Percentiles rank a stretch among this genome's conserved stretches.
Evolutionary conservation across 192 early-diverging fungal species (phyloP).

Genomic region (Piromyces sp.): DNA sequence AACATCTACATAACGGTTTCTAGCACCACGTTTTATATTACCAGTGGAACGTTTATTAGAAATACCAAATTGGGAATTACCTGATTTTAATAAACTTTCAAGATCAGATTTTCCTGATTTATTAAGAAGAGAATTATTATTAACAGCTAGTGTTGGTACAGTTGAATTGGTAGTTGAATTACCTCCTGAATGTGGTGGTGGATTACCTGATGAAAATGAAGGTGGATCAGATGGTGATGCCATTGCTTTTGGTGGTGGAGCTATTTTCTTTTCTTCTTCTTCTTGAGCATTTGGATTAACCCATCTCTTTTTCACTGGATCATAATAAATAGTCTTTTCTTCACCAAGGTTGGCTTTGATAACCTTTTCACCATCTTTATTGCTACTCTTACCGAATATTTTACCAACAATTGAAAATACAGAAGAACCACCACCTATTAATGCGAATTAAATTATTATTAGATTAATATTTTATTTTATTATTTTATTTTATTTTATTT

Average conservation of each 20-base stretch:
- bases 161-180: background rate
- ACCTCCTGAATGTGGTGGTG: background rate
- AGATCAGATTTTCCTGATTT: background rate
- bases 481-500: no score
- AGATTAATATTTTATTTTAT: no score
- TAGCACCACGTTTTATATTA: background rate
- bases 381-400: slow-evolving; percentile 18
- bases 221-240: slow-evolving; percentile 10
- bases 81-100: background rate
- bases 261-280: slow-evolving; percentile 23
- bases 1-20: background rate
- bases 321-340: slow-evolving; percentile 68
- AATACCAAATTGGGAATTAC: background rate
- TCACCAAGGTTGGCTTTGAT: slow-evolving; percentile 76
- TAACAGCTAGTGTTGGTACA: background rate
- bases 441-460: no score
- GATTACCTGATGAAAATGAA: background rate
- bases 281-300: slow-evolving; percentile 31
- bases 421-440: background rate
- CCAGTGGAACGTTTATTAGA: background rate
- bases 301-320: slow-evolving; percentile 71
- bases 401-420: slow-evolving; percentile 17
- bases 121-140: background rate
- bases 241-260: slow-evolving; percentile 10
- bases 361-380: slow-evolving; percentile 11